Conservation (phyloP, 2,329 filamentous ascomycete species). For the Stachybotrys chartarum region DNA sequence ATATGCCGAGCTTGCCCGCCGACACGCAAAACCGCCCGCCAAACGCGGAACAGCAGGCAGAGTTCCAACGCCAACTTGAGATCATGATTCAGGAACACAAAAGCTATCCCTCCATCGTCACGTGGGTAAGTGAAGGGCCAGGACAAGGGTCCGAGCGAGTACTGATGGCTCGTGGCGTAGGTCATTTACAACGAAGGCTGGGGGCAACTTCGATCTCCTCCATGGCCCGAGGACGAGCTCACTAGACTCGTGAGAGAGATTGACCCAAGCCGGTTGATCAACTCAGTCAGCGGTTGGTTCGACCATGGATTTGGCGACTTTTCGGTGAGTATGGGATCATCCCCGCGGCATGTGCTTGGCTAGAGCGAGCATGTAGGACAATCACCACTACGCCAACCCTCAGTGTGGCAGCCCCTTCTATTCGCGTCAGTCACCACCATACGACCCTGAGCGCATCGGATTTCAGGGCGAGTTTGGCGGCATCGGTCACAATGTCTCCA, state of each 20-base stretch:
- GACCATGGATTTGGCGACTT: constrained; percentile 64
- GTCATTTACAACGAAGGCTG: constrained; percentile 68
- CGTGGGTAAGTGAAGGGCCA: constrained; percentile 42
- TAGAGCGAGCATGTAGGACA: constrained; percentile 37
- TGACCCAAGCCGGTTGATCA: constrained; percentile 58
- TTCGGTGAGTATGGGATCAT: constrained; percentile 21
- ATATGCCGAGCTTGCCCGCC: constrained; percentile 57
- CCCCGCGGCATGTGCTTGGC: background rate
- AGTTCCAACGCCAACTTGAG: constrained; percentile 58
- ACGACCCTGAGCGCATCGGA: constrained; percentile 52
- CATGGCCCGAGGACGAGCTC: constrained; percentile 49
- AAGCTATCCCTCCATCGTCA: constrained; percentile 57
- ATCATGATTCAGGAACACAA: constrained; percentile 55
- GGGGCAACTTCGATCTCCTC: constrained; percentile 47
- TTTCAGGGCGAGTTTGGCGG: constrained; percentile 69
- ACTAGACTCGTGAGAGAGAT: constrained; percentile 46
- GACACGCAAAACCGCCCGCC: constrained; percentile 22
- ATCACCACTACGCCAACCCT: constrained; percentile 65
- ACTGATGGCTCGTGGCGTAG: constrained; percentile 16
- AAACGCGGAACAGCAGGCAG: constrained; percentile 45
- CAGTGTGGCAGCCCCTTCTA: constrained; percentile 67
- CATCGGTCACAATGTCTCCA: constrained; percentile 57
- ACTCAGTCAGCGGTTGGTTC: constrained; percentile 58
- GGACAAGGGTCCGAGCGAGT: background rate
- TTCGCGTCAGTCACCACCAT: constrained; percentile 47